phyloP scores from a whole-genome alignment of 2,329 filamentous ascomycete genomes.

The Diaporthe eres region DNA sequence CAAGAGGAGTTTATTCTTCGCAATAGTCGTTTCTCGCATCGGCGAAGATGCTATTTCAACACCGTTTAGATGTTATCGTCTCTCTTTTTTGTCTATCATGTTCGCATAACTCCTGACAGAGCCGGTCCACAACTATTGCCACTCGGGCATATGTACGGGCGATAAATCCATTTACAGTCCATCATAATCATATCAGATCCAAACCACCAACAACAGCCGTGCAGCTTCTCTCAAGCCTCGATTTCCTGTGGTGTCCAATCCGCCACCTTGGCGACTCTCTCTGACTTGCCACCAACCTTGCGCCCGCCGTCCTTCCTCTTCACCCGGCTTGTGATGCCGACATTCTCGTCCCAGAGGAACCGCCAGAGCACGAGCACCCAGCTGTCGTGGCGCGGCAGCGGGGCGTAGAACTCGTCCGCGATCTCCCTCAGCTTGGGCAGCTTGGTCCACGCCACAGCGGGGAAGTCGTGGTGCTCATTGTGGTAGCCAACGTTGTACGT shows the following conservation, averaged over 20 bases:
- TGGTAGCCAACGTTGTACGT: slow-evolving; percentile 98
- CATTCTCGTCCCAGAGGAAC: slow-evolving; percentile 91
- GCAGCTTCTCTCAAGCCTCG: slow-evolving; percentile 65
- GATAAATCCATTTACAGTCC: slow-evolving; percentile 11
- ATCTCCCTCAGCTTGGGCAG: slow-evolving; percentile 83
- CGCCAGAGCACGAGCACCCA: slow-evolving; percentile 96
- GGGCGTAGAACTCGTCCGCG: slow-evolving; percentile 92
- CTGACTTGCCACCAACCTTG: slow-evolving; percentile 64
- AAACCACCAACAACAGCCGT: background rate
- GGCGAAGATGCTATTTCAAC: background rate
- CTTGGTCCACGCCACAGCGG: slow-evolving; percentile 93
- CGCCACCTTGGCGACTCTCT: slow-evolving; percentile 56
- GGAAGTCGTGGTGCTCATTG: slow-evolving; percentile 99
- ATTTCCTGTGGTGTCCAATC: slow-evolving; percentile 80
- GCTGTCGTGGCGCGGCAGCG: slow-evolving; percentile 87
- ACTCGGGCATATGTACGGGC: slow-evolving; percentile 17
- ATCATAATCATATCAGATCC: slow-evolving; percentile 5
- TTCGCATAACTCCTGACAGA: slow-evolving; percentile 11
- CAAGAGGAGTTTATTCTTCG: background rate
- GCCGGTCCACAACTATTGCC: background rate
- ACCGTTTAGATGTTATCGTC: background rate
- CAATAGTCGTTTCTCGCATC: background rate
- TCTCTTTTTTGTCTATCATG: slow-evolving; percentile 18
- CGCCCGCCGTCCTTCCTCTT: slow-evolving; percentile 87
- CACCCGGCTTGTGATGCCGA: slow-evolving; percentile 91